Evolutionary conservation across 2,329 filamentous ascomycete species (phyloP).

Genomic region (Neonectria ditissima): DNA sequence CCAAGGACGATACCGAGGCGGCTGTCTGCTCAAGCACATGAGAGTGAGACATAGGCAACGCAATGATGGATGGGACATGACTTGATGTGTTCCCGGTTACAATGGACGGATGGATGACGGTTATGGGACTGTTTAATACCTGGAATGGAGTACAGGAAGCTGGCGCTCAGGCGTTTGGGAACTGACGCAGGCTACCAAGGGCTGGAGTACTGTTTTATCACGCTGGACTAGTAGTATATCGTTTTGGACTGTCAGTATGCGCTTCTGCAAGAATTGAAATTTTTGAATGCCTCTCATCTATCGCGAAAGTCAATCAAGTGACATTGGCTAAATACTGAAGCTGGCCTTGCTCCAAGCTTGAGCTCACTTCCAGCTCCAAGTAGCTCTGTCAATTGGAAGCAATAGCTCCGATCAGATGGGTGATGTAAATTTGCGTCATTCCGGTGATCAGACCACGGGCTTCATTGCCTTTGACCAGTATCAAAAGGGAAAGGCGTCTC

Average conservation of each 20-base stretch:
- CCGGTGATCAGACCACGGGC: background rate
- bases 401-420: background rate
- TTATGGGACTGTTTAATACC: constrained; percentile 10
- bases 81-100: constrained; percentile 13
- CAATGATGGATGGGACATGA: constrained; percentile 28
- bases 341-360: background rate
- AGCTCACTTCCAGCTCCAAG: background rate
- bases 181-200: constrained; percentile 46
- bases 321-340: background rate
- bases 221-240: constrained; percentile 23
- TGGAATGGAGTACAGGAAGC: constrained; percentile 29
- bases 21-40: constrained; percentile 39
- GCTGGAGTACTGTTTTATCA: constrained; percentile 43
- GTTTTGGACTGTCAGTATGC: constrained; percentile 20
- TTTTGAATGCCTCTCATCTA: background rate
- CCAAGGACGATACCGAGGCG: constrained; percentile 66
- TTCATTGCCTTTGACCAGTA: background rate
- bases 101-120: constrained; percentile 8
- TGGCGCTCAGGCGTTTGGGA: constrained; percentile 28
- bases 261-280: constrained; percentile 3
- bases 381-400: background rate
- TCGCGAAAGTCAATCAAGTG: background rate
- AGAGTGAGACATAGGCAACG: constrained; percentile 20
- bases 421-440: background rate
- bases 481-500: background rate